Evolutionary conservation across 495 filamentous ascomycete species (phyloP), one percentile per base, ranked within the genome.

Genomic region (Penicillium riverlandense): DNA sequence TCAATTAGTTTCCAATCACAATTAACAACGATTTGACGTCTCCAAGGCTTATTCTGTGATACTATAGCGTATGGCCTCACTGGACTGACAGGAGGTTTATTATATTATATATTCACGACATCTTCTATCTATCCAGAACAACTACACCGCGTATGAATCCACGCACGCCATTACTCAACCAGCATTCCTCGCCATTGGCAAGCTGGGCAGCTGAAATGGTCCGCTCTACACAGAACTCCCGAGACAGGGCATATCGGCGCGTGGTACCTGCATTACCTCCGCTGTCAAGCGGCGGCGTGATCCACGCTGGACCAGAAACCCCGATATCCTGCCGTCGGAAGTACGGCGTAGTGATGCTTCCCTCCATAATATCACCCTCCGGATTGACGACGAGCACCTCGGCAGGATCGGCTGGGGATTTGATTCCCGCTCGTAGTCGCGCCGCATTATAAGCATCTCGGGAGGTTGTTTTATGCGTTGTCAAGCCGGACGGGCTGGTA

Each of bases 201-300:
- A 96, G 58, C 9, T 76, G 78, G 12, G 72, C 57, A 2, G 54
- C 69, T 8, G 40, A 54, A 12, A 92, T 69, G 2, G 68, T 53
- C 35, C 76, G 70, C 54, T 94, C 86, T n/a, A 69, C 61, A 58
- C 86, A 77, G 66, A 75, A 67, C 31, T 70, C 76, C 43, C 69
- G 77, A 44, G 80, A 72, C 40, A 96, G 52, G 10, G 86, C 80
- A 79, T 88, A 96, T 53, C 86, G 75, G 55, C 90, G 81, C 11
- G 80, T 86, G 28, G 87, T 94, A 1, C 90, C 90, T 14, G 77
- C 71, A 56, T 92, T 86, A 1, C 92, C 91, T 37, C 90, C 91
- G 49, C 77, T 77, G 35, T 54, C 58, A 40, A 67, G 55, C 29
- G 63, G 65, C 8, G 70, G 70, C 12, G 70, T 71, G 29, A 67